These are phyloP conservation scores for Discostella stelligera DNA, from an alignment of 352 stramenopile species.

Conservation along the genomic window DNA sequence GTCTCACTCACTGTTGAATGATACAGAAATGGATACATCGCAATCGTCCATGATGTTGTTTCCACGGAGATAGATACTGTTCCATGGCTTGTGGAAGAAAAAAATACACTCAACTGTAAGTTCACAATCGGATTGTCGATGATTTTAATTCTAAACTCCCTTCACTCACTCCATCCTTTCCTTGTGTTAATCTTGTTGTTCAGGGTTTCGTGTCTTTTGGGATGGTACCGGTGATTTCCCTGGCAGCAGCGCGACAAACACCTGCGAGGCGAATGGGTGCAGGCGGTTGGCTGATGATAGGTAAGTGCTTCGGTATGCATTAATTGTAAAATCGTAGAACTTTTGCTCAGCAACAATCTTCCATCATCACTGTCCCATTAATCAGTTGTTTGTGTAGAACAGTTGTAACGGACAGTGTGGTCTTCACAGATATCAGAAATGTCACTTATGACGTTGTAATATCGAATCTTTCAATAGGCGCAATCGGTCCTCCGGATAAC, in stretches of 20 bases:
- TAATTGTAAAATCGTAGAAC: not conserved
- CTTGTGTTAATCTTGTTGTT: not conserved
- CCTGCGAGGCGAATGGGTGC: constrained; percentile 44
- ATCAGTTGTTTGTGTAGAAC: constrained; percentile 58
- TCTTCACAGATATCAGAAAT: constrained; percentile 36
- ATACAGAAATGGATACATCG: constrained; percentile 48
- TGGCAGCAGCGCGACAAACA: constrained; percentile 41
- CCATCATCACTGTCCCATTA: not conserved
- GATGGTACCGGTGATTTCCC: constrained; percentile 48
- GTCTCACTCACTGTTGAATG: constrained; percentile 5
- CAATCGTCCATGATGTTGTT: constrained; percentile 49
- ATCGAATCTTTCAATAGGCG: constrained; percentile 49
- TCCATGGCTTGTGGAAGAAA: constrained; percentile 44
- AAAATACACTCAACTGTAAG: constrained; percentile 52
- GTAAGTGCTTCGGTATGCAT: constrained; percentile 13
- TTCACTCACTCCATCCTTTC: not conserved
- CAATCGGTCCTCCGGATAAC: constrained; percentile 18
- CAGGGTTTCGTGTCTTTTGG: constrained; percentile 52
- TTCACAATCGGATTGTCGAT: not conserved
- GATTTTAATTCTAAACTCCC: not conserved
- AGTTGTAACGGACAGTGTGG: constrained; percentile 38
- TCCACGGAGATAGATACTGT: constrained; percentile 27
- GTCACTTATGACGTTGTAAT: constrained; percentile 40
- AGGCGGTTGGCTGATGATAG: constrained; percentile 33
- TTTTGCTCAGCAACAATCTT: not conserved